These are phyloP conservation scores for Botrytis deweyae DNA, from an alignment of 2,329 filamentous ascomycete species.

Conservation along the genomic window DNA sequence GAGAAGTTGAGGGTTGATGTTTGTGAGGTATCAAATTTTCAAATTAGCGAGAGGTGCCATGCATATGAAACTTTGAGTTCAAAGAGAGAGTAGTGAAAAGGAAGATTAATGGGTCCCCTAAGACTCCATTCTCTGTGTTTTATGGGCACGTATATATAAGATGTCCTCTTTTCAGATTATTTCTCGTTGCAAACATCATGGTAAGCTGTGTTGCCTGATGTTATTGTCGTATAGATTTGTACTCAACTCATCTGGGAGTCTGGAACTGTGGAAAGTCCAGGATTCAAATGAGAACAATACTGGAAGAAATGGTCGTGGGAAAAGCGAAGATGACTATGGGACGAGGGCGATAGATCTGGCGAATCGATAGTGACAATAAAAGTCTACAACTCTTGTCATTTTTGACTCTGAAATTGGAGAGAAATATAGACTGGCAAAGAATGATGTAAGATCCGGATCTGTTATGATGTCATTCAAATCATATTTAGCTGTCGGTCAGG, in stretches of 20 bases:
- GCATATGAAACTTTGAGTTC: background rate
- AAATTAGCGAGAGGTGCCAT: no score
- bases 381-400: accelerated
- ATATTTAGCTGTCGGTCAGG: background rate
- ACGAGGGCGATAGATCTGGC: background rate
- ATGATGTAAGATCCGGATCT: accelerated
- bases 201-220: no score
- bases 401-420: background rate
- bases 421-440: background rate
- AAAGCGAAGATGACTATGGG: accelerated
- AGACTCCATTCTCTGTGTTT: background rate
- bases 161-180: background rate
- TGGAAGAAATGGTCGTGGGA: accelerated
- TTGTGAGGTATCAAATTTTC: no score
- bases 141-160: background rate
- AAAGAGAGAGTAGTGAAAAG: background rate
- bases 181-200: background rate
- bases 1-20: background rate
- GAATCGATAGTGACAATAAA: background rate
- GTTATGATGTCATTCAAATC: background rate
- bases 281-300: background rate
- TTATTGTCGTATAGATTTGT: background rate
- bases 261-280: background rate
- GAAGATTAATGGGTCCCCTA: no score
- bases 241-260: background rate